Base-by-base conservation (phyloP, 148 eudicot species). In the Chenopodium quinoa region DNA sequence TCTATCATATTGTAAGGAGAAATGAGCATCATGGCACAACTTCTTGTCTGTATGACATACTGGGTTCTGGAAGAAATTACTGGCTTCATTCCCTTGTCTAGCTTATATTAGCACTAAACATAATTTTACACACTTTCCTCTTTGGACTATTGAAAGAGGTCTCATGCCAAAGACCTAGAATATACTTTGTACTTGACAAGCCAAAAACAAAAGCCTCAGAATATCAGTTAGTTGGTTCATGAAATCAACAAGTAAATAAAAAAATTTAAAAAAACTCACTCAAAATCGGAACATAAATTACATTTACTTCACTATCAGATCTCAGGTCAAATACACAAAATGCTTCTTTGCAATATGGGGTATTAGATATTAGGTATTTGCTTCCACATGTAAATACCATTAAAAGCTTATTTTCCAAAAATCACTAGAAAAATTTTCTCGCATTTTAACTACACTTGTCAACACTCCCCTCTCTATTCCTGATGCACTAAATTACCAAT, bases 301-400 rank as follows among this genome's bases (percentile, higher is more conserved):
- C 0, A 25, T 52, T 20, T 48, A 20, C 27, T 23, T 12, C 76
- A 47, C 71, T 77, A 44, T 20, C 7, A 7, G 27, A 67, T 78
- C 74, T 50, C 75, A 4, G 8, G 81, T 19, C 74, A 48, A 20
- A 70, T 34, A 58, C 75, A 70, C 50, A 69, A 40, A 46, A 68
- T 1, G 31, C 44, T 27, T 10, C 75, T 29, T 79, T 32, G 10
- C 75, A 70, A 23, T 4, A 27, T 50, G 32, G 22, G 22, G 32
- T 3, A 50, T 3, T 13, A 47, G 1, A 23, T 10, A 47, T 2
- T 9, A n/a, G 14, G 29, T 11, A 67, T 67, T 25, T 23, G 32
- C 63, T 50, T 74, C 54, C 12, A 10, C 60, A 12, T 23, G 60
- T n/a, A 32, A n/a, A 46, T 3, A 23, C 16, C 9, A n/a, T 73